A percentile compares a stretch with the other conserved stretches of the same genome.
Evolutionary conservation across 2,329 filamentous ascomycete genomes (phyloP).

Genomic region (Hypoxylon sp.): DNA sequence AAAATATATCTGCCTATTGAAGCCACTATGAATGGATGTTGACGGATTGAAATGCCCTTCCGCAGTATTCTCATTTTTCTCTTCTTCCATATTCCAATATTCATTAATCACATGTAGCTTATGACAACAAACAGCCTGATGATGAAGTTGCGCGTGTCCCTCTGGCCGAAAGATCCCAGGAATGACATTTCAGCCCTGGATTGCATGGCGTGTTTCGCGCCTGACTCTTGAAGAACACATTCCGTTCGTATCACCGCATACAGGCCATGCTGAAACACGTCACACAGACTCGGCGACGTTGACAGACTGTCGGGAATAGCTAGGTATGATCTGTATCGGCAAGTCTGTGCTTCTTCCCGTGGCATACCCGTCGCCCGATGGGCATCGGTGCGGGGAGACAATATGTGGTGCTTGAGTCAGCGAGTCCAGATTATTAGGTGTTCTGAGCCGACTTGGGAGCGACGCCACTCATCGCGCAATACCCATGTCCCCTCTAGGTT

Average conservation of each 20-base stretch:
- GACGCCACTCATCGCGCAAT: not conserved
- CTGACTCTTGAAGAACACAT: conserved; percentile 8
- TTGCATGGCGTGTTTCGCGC: conserved; percentile 9
- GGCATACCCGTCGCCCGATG: not conserved
- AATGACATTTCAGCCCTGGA: not conserved
- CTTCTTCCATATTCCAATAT: not conserved
- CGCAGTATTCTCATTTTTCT: too few relatives aligned
- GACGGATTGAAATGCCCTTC: not conserved
- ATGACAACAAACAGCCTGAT: not conserved
- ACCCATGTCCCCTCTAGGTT: not conserved
- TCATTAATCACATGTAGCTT: not conserved
- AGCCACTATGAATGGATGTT: not conserved
- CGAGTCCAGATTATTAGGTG: conserved; percentile 4
- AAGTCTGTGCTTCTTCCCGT: conserved; percentile 10
- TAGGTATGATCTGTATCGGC: conserved; percentile 14
- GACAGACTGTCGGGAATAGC: conserved; percentile 20
- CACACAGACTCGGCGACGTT: conserved; percentile 23
- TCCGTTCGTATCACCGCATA: conserved; percentile 14
- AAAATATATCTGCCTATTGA: not conserved
- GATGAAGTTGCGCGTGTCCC: not conserved
- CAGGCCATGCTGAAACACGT: conserved; percentile 27
- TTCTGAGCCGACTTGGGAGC: not conserved
- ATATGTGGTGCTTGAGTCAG: not conserved
- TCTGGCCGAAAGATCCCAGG: not conserved
- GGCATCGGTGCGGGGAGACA: not conserved